Conservation (phyloP, 2,329 filamentous ascomycete genomes). For the Magnaporthales sp. region DNA sequence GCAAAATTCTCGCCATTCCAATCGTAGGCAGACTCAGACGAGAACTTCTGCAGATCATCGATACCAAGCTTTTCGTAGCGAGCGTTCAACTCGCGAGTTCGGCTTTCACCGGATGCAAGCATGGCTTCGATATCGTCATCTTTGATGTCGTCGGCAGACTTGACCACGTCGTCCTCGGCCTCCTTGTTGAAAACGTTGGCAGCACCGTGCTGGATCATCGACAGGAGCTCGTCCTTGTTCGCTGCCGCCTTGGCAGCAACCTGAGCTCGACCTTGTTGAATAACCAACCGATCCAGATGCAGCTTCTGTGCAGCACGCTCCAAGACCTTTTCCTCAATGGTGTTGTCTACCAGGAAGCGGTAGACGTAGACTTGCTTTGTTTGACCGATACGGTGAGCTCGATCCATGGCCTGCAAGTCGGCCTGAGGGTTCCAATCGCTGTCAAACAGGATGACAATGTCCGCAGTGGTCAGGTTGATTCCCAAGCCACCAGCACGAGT, state of each 20-base stretch:
- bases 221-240: slow-evolving; percentile 91
- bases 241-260: slow-evolving; percentile 83
- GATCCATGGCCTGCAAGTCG: slow-evolving; percentile 97
- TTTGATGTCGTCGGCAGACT: slow-evolving; percentile 32
- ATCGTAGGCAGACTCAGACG: slow-evolving; percentile 93
- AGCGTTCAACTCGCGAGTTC: slow-evolving; percentile 82
- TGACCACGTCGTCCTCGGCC: slow-evolving; percentile 27
- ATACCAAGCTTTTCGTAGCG: slow-evolving; percentile 96
- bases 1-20: slow-evolving; percentile 98
- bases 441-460: slow-evolving; percentile 94
- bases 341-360: slow-evolving; percentile 94
- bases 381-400: slow-evolving; percentile 95
- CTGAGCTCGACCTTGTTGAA: slow-evolving; percentile 93
- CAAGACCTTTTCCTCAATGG: slow-evolving; percentile 96
- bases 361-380: slow-evolving; percentile 97
- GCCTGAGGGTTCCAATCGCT: slow-evolving; percentile 99
- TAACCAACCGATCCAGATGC: slow-evolving; percentile 91
- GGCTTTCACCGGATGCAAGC: slow-evolving; percentile 74
- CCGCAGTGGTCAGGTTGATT: slow-evolving; percentile 91
- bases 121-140: slow-evolving; percentile 91
- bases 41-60: slow-evolving; percentile 96
- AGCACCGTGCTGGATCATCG: slow-evolving; percentile 99
- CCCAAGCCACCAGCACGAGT: slow-evolving; percentile 92
- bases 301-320: slow-evolving; percentile 95
- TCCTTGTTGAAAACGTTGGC: slow-evolving; percentile 78